Base-by-base conservation (phyloP, 345 rosid species). In the Eucalyptus tenuipes region DNA sequence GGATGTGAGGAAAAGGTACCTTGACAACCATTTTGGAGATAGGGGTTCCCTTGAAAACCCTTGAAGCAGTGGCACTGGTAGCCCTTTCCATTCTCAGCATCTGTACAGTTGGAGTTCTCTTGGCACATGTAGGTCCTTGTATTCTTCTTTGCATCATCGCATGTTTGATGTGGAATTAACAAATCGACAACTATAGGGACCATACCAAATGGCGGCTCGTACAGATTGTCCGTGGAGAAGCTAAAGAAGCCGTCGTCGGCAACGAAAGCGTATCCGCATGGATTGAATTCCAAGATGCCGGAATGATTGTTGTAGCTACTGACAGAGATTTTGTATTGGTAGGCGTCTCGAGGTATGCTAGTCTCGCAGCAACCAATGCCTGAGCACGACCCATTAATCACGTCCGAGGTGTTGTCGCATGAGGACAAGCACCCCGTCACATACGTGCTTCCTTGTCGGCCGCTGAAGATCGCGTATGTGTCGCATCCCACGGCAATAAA, bases 211-310 rank as follows among this genome's bases (percentile, higher is more conserved):
- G 8, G 17, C 8, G 4, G 44, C 3, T 47, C 7, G 13, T 33
- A 0, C 33, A 91, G 87, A 59, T 42, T 4, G 5, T 8, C 68
- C 4, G 22, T 29, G 3, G 89, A 57, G 88, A 91, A 91, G 37
- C 37, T 86, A 75, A 91, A 91, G 25, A 14, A 25, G 71, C 29
- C 86, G 18, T 89, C 85, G 40, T 61, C 84, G 13, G 88, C 92
- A 59, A 91, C 64, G 55, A 91, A 91, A 27, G 91, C 91, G 53
- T 86, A 89, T 59, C 92, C 87, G 89, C 92, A 91, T 5, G 45
- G 88, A 59, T 91, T 88, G 86, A 91, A 91, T 53, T 29, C 88
- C 13, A 5, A 22, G 3, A 89, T 44, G 18, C 47, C 8, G 2
- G 1, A 0, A 47, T 91, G 90, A 81, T 84, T 85, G 13, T n/a